phyloP scores from a whole-genome alignment of 148 eudicot species.

The Pouteria glomerata region DNA sequence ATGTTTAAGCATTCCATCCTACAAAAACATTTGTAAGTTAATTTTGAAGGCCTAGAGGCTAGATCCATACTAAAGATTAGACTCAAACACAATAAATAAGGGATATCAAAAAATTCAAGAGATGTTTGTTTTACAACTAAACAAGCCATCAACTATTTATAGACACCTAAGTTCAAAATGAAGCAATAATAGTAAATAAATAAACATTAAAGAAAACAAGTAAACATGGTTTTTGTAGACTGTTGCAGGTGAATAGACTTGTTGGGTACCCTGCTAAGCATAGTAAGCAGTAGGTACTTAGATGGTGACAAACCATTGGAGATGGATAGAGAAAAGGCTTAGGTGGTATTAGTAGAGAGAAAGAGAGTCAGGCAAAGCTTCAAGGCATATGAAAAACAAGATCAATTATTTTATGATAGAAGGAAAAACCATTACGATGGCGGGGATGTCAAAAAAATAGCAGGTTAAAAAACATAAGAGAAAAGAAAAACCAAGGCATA shows the following conservation, averaged over 20 bases:
- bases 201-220: not conserved
- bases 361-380: not conserved
- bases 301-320: too few species aligned
- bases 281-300: too few species aligned
- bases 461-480: not conserved
- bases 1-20: slow-evolving; percentile 97
- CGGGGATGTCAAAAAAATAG: not conserved
- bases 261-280: too few species aligned
- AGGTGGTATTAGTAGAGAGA: not conserved
- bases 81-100: not conserved
- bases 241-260: too few species aligned
- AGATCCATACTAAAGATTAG: not conserved
- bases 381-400: not conserved
- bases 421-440: not conserved
- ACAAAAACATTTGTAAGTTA: slow-evolving; percentile 6
- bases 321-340: too few species aligned
- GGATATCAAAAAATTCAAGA: not conserved
- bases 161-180: not conserved
- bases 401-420: not conserved
- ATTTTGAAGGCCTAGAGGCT: not conserved
- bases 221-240: not conserved
- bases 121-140: not conserved
- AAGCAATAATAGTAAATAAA: not conserved
- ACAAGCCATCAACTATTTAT: not conserved
- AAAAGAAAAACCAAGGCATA: slow-evolving; percentile 1